Evolutionary conservation across 1,284 basidiomycete species (phyloP).

Genomic region (Malassezia obtusa): DNA sequence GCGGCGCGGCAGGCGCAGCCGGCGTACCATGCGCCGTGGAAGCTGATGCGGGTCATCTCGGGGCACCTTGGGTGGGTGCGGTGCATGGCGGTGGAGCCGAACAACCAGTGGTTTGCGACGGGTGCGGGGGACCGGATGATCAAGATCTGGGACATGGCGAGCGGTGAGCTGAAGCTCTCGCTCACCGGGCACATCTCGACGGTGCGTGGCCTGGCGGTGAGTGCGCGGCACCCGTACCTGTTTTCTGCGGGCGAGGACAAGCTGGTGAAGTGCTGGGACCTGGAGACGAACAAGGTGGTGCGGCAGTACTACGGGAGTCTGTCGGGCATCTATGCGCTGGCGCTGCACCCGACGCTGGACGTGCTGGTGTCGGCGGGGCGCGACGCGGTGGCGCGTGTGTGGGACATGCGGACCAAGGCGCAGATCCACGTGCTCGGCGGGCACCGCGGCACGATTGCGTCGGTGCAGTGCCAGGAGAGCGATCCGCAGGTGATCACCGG

Average conservation of each 20-base stretch:
- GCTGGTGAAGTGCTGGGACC: constrained; percentile 99
- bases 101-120: constrained; percentile 96
- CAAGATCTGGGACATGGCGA: constrained; percentile 98
- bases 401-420: constrained; percentile 97
- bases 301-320: constrained; percentile 95
- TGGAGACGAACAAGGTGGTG: constrained; percentile 97
- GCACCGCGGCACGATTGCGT: constrained; percentile 85
- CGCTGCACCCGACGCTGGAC: constrained; percentile 88
- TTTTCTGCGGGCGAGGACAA: constrained; percentile 98
- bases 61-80: constrained; percentile 99
- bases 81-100: constrained; percentile 86
- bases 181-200: constrained; percentile 96
- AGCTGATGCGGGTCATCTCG: constrained; percentile 89
- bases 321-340: constrained; percentile 71
- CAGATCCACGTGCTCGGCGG: constrained; percentile 87
- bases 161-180: constrained; percentile 84
- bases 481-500: constrained; percentile 97
- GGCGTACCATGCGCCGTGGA: constrained; percentile 85
- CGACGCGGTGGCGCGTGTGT: constrained; percentile 89
- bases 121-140: constrained; percentile 95
- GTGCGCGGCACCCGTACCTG: constrained; percentile 83
- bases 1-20: constrained; percentile 75
- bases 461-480: constrained; percentile 85
- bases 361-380: constrained; percentile 87
- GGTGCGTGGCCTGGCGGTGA: constrained; percentile 85